Base-by-base conservation (phyloP, 106 monocot genomes). In the Agapanthus africanus region DNA sequence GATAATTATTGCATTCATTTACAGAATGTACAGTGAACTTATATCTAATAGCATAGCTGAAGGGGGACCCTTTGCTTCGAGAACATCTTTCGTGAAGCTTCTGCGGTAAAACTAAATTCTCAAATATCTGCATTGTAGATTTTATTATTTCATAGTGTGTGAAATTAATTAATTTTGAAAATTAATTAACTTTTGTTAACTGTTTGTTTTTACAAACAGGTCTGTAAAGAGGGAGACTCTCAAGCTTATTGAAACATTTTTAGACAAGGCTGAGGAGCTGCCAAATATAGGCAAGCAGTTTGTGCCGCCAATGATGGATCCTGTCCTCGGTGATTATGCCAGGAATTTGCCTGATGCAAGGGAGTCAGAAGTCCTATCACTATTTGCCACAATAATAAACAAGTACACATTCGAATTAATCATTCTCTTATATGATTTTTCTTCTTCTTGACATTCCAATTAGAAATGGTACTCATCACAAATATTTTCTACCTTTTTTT, bases 11-110 rank as follows among this genome's bases (percentile, higher is more conserved):
- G 64, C 9, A 65, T 59, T 33, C 50, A 16, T 25, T 16, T 37
- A 67, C 90, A 99, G 99, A 85, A 99, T 99, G 99, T 93, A 99
- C 76, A 99, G 99, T 71, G 92, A 99, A 72, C 89, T 99, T 67
- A 80, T 99, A 54, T 99, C 92, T 28, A 93, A 59, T 76, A 93
- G 73, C 65, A 99, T 99, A 78, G 82, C 93, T 23, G 92, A 82
- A 75, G 99, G 99, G 2, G 99, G 99, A n/a, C 99, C 99, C 0
- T 99, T 78, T 85, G 93, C 99, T 74, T 99, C 99, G 1, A 87
- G 73, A 75, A 90, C 99, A 56, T 99, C 99, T 32, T 87, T 79
- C 72, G 99, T 99, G 35, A 99, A 99, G 75, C 92, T 99, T 73
- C 72, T 99, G 27, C 36, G 64, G 64, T 64, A 64, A 23, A 34